These are phyloP conservation scores for Starmerella potacharoeniae DNA, from an alignment of 805 yeast genomes.

Conservation along the genomic window DNA sequence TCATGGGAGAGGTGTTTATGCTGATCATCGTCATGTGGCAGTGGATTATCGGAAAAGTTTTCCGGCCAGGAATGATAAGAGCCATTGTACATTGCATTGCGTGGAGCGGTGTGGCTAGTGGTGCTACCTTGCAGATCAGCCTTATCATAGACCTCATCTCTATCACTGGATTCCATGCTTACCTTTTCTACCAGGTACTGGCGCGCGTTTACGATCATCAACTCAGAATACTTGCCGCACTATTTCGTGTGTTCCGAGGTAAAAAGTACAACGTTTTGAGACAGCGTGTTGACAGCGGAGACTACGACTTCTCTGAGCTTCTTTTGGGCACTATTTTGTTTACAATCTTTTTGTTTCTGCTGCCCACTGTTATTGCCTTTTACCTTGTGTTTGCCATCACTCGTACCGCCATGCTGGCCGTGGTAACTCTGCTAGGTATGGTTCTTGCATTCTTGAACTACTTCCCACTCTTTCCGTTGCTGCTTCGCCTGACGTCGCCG, in stretches of 20 bases:
- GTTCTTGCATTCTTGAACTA: slow-evolving; percentile 59
- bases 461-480: slow-evolving; percentile 72
- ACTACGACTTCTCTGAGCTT: slow-evolving; percentile 77
- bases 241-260: slow-evolving; percentile 80
- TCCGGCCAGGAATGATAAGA: slow-evolving; percentile 1
- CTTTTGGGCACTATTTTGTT: slow-evolving; percentile 81
- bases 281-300: slow-evolving; percentile 72
- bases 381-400: slow-evolving; percentile 60
- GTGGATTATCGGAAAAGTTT: slow-evolving; percentile 2
- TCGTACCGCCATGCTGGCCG: slow-evolving; percentile 40
- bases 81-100: slow-evolving; percentile 11
- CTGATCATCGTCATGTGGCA: slow-evolving; percentile 76
- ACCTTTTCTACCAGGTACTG: slow-evolving; percentile 65
- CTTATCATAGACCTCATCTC: slow-evolving; percentile 53
- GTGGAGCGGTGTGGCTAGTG: slow-evolving; percentile 42
- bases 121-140: slow-evolving; percentile 55
- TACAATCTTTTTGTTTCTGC: slow-evolving; percentile 60
- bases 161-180: slow-evolving; percentile 56
- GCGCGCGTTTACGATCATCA: slow-evolving; percentile 74
- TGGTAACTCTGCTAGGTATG: slow-evolving; percentile 46
- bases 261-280: slow-evolving; percentile 75
- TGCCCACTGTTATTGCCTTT: slow-evolving; percentile 83
- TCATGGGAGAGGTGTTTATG: slow-evolving; percentile 72
- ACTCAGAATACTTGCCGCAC: slow-evolving; percentile 50
- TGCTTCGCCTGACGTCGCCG: slow-evolving; percentile 70